Conservation (phyloP, 352 stramenopile genomes). For the Phytophthora fragariaefolia region DNA sequence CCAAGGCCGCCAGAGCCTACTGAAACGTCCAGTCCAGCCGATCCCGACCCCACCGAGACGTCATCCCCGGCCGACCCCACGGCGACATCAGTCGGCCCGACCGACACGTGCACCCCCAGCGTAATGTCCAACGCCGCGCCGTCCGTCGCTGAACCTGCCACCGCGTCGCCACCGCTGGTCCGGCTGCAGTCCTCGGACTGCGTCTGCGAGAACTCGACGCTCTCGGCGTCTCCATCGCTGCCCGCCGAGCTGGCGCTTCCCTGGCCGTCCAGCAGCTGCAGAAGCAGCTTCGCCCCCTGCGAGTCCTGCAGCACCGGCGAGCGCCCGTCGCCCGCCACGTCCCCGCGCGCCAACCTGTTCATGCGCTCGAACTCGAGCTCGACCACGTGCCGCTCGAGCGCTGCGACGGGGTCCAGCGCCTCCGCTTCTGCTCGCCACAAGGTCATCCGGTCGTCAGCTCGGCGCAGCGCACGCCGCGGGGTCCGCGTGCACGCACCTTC, state of each 20-base stretch:
- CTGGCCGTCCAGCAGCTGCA: slow-evolving; percentile 19
- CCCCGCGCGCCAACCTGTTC: slow-evolving; percentile 26
- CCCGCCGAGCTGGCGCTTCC: not conserved
- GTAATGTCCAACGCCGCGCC: slow-evolving; percentile 18
- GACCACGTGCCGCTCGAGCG: slow-evolving; percentile 25
- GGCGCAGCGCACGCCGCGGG: not conserved
- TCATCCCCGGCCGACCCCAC: slow-evolving; percentile 5
- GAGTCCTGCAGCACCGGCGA: not conserved
- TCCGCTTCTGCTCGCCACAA: slow-evolving; percentile 12
- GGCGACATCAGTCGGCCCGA: slow-evolving; percentile 11
- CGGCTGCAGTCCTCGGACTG: slow-evolving; percentile 27
- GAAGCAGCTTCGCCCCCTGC: slow-evolving; percentile 7
- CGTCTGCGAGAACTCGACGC: slow-evolving; percentile 21
- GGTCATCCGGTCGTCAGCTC: too few relatives aligned
- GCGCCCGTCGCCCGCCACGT: slow-evolving; percentile 20
- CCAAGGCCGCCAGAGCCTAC: slow-evolving; percentile 26
- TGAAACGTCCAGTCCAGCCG: slow-evolving; percentile 12
- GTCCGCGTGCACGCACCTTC: slow-evolving; percentile 16
- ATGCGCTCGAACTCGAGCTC: slow-evolving; percentile 32
- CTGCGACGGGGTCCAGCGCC: slow-evolving; percentile 19
- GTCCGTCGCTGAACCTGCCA: slow-evolving; percentile 18
- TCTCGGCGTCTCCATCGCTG: slow-evolving; percentile 20
- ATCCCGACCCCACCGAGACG: slow-evolving; percentile 14
- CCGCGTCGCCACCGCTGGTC: slow-evolving; percentile 13
- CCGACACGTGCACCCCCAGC: slow-evolving; percentile 22